phyloP scores from a whole-genome alignment of 768 basidiomycete genomes.

The Suillus weaverae region DNA sequence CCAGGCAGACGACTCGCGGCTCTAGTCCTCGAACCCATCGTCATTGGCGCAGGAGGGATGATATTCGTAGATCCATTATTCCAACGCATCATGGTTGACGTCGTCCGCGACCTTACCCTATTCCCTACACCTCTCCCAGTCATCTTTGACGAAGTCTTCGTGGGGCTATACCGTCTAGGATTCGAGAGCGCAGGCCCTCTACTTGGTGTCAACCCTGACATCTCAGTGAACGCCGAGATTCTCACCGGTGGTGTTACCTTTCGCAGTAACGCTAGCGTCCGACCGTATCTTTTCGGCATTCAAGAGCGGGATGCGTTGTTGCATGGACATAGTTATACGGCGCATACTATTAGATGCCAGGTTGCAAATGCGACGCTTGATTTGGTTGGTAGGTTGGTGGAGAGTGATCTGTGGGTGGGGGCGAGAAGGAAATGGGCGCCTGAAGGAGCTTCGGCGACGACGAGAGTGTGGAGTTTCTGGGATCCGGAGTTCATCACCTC shows the following conservation, averaged over 20 bases:
- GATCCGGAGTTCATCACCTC: conserved; percentile 64
- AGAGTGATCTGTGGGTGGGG: conserved; percentile 54
- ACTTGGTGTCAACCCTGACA: conserved; percentile 78
- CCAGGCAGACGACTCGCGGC: conserved; percentile 60
- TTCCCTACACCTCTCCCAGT: conserved; percentile 68
- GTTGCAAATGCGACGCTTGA: conserved; percentile 82
- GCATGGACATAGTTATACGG: conserved; percentile 96
- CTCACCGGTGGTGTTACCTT: conserved; percentile 89
- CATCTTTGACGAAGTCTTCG: conserved; percentile 95
- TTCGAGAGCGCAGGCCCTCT: conserved; percentile 61
- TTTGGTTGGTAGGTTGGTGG: conserved; percentile 52
- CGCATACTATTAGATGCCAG: conserved; percentile 90
- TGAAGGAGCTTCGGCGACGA: conserved; percentile 6
- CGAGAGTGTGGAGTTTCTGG: conserved; percentile 85
- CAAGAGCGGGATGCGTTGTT: conserved; percentile 76
- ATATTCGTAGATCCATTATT: conserved; percentile 96
- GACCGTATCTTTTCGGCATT: conserved; percentile 82
- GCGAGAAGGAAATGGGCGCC: conserved; percentile 61
- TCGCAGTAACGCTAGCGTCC: conserved; percentile 82
- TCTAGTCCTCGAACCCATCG: conserved; percentile 85
- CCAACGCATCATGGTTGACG: conserved; percentile 84
- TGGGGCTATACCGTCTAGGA: conserved; percentile 88
- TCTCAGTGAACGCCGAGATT: conserved; percentile 90
- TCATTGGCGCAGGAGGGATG: conserved; percentile 97
- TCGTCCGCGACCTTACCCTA: conserved; percentile 55